A percentile compares a stretch with the other conserved stretches of the same genome.
Evolutionary conservation across 2,329 filamentous ascomycete genomes (phyloP).

Genomic region (Colletotrichum chlorophyti): DNA sequence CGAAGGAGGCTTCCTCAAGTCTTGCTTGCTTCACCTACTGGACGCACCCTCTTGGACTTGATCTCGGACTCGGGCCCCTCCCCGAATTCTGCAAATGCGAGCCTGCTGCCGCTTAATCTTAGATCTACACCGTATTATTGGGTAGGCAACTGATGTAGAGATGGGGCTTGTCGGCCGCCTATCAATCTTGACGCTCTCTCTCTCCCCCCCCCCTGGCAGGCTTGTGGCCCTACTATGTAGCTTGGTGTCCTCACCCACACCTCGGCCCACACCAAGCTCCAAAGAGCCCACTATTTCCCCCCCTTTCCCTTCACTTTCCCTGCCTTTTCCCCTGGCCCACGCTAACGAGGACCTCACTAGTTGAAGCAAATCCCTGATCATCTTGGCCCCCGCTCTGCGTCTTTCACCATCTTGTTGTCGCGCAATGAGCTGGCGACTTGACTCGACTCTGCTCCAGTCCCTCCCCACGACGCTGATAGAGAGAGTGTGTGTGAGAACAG

Average conservation of each 20-base stretch:
- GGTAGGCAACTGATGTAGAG: no score
- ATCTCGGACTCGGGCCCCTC: constrained; percentile 1
- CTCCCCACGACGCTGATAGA: constrained; percentile 4
- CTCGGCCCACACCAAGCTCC: no score
- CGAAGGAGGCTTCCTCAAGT: no score
- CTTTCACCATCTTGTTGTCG: constrained; percentile 9
- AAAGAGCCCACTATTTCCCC: no score
- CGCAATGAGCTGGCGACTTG: constrained; percentile 11
- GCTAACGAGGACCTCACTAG: no score
- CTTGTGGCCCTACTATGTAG: no score
- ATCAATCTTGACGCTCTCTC: constrained; percentile 9
- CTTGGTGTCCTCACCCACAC: no score
- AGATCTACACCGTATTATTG: constrained; percentile 10
- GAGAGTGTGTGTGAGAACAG: no score
- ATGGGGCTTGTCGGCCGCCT: not conserved
- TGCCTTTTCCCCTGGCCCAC: constrained; percentile 3
- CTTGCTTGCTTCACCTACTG: not conserved
- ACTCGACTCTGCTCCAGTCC: constrained; percentile 10
- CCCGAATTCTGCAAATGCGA: constrained; percentile 13
- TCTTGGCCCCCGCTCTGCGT: constrained; percentile 17
- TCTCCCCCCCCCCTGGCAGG: constrained; percentile 1
- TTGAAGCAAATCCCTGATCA: constrained; percentile 21
- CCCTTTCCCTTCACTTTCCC: constrained; percentile 5
- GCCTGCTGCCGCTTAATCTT: no score
- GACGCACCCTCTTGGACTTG: constrained; percentile 8